These are phyloP conservation scores for Vitis rupestris DNA, from an alignment of 164 flowering plant species.

Conservation along the genomic window DNA sequence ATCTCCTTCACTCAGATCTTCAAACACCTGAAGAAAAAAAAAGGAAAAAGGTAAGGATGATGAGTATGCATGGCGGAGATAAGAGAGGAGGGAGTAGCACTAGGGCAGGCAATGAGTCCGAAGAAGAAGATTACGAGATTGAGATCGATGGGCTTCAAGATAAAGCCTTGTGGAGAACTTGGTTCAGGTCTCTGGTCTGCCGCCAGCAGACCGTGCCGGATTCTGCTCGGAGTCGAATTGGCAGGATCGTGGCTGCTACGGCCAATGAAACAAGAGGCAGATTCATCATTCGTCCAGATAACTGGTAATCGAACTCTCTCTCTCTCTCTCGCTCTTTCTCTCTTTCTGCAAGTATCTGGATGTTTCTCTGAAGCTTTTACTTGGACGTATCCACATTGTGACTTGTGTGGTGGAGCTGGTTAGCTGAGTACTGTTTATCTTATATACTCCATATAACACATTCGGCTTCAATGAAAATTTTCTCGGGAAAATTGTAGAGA, in stretches of 20 bases:
- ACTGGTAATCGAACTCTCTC: conserved; percentile 9
- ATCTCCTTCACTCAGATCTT: no score
- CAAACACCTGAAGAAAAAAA: no score
- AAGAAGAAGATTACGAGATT: conserved; percentile 5
- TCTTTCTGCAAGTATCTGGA: neutral
- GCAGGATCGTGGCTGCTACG: no score
- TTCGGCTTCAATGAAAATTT: no score
- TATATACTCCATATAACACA: no score
- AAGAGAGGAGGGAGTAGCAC: neutral
- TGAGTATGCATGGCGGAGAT: neutral
- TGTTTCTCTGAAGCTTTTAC: neutral
- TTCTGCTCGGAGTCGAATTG: neutral
- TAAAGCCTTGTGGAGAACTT: neutral
- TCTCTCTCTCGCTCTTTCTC: neutral
- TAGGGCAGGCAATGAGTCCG: neutral
- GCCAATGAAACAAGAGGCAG: no score
- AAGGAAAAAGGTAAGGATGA: neutral
- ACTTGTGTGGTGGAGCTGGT: neutral
- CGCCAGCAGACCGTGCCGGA: neutral
- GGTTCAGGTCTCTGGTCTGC: neutral
- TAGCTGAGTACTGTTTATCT: no score
- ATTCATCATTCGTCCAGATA: conserved; percentile 17
- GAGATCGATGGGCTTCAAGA: neutral
- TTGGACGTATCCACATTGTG: no score
- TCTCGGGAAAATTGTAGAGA: no score